Conservation (phyloP, 768 basidiomycete species). For the Suillus discolor region DNA sequence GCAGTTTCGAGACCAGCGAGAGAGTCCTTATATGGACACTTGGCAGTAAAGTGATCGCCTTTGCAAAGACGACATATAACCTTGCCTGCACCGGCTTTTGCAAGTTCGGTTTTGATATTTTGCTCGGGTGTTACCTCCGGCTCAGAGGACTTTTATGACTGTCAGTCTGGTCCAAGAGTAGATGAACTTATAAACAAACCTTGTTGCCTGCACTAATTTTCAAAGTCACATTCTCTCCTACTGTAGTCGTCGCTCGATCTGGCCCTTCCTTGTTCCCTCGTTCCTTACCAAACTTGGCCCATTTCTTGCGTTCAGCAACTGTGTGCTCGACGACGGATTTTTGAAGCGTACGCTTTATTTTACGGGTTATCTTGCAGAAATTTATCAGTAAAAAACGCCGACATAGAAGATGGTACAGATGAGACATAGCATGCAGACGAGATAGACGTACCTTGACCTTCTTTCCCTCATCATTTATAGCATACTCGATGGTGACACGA, state of each 20-base stretch:
- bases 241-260: slow-evolving; percentile 91
- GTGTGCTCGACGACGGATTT: slow-evolving; percentile 92
- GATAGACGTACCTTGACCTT: slow-evolving; percentile 79
- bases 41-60: slow-evolving; percentile 96
- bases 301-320: slow-evolving; percentile 91
- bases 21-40: slow-evolving; percentile 97
- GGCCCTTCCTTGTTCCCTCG: slow-evolving; percentile 86
- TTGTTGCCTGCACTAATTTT: slow-evolving; percentile 67
- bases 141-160: slow-evolving; percentile 53
- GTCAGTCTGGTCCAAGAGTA: not conserved
- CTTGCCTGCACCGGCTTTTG: slow-evolving; percentile 80
- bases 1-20: slow-evolving; percentile 73
- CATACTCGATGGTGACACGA: slow-evolving; percentile 81
- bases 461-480: slow-evolving; percentile 89
- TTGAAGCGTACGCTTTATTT: slow-evolving; percentile 83
- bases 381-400: not conserved
- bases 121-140: slow-evolving; percentile 68
- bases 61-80: slow-evolving; percentile 93
- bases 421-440: not conserved
- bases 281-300: slow-evolving; percentile 94
- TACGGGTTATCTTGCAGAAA: slow-evolving; percentile 70
- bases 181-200: slow-evolving; percentile 34
- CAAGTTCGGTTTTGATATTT: slow-evolving; percentile 63
- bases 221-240: slow-evolving; percentile 72
- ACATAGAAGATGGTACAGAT: not conserved